Evolutionary conservation across 176 grass and related monocot genomes (phyloP), one percentile per base, ranked within the genome.

Genomic region (Musa schizocarpa): DNA sequence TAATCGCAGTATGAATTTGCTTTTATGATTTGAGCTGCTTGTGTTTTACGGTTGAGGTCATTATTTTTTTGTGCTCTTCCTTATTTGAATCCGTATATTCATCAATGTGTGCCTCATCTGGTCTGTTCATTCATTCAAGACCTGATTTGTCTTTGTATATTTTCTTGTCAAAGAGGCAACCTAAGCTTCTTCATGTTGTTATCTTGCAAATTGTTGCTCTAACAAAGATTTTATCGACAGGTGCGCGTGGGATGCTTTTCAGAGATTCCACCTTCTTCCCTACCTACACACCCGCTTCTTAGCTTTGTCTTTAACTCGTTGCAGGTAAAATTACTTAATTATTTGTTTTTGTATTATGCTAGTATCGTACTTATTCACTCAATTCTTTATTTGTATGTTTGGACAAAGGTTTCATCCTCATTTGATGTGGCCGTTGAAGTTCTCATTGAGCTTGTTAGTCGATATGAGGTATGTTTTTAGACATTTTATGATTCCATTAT

Each of bases 371-470:
- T 64, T 21, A 29, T 63, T 53, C 10, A 80, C 25, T 69, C 17
- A 69, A 69, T 9, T 22, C 2, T 50, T 1, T 56, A 19, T 4
- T 20, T 82, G n/a, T 81, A 80, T 83, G 54, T 29, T 76, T 89
- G 58, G 52, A 53, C 74, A 24, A 93, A 99, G 90, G 84, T 89
- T 78, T 72, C 82, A 82, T 83, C 81, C 62, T 89, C 88, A 56
- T 99, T 99, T 84, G 95, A 99, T 17, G 86, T 94, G 81, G 88
- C 88, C 52, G 84, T 92, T 76, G 90, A 99, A 80, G 90, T 92
- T 77, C 90, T 91, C 84, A 89, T 81, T 34, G 95, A 98, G 72
- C 95, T 99, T 75, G 83, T 99, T 73, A 84, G 82, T 76, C 88
- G 92, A 53, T 82, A 94, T 63, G 88, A 94, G 82, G 95, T 99